Conservation (phyloP, 2,329 filamentous ascomycete genomes). For the Alternaria consortialis region DNA sequence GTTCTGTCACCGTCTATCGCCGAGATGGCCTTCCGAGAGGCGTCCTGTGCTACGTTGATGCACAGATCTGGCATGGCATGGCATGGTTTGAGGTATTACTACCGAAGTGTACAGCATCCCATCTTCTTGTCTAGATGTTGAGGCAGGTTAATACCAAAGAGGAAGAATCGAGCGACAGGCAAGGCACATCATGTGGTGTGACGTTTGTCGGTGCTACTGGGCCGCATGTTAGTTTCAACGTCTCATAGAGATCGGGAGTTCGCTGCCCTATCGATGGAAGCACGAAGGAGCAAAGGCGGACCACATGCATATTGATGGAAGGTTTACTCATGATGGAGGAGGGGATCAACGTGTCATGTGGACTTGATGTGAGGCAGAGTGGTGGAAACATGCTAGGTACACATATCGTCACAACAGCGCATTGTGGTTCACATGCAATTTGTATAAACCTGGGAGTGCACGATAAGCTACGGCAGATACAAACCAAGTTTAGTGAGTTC, state of each 20-base stretch:
- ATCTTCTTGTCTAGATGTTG: conserved; percentile 12
- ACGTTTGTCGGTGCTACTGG: conserved; percentile 7
- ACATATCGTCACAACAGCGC: neutral
- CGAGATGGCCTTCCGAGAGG: conserved; percentile 28
- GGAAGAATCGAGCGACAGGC: conserved; percentile 32
- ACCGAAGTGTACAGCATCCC: conserved; percentile 5
- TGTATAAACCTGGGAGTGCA: neutral
- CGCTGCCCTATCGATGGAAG: conserved; percentile 18
- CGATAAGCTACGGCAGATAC: neutral
- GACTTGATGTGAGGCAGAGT: neutral
- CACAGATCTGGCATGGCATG: conserved; percentile 30
- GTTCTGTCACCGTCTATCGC: conserved; percentile 3
- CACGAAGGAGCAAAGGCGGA: conserved; percentile 28
- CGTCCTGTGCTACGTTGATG: conserved; percentile 38
- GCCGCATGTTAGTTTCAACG: conserved; percentile 33
- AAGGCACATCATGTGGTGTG: conserved; percentile 15
- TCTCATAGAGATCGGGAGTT: conserved; percentile 15
- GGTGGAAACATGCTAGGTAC: neutral
- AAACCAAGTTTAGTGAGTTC: neutral
- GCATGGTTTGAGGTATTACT: conserved; percentile 6
- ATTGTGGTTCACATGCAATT: neutral
- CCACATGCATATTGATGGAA: conserved; percentile 16
- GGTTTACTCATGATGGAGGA: conserved; percentile 8
- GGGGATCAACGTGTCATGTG: neutral
- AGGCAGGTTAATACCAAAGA: conserved; percentile 26